A percentile compares a stretch with the other conserved stretches of the same genome.
Evolutionary conservation across 805 yeast genomes (phyloP).

Genomic region (Lachancea kluyveri): DNA sequence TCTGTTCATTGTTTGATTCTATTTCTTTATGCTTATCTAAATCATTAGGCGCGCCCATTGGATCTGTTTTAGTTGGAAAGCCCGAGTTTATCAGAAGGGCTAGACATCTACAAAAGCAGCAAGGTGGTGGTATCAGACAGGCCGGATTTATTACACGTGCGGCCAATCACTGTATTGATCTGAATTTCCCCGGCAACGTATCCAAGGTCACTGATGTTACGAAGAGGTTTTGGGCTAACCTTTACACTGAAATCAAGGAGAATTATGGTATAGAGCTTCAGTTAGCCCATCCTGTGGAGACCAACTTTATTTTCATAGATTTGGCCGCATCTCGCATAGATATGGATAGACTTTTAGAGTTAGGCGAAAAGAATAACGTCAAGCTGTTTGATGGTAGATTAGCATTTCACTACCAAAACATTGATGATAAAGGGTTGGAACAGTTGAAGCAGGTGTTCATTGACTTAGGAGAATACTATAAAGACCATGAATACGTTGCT

Average conservation of each 20-base stretch:
- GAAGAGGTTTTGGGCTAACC: slow-evolving; percentile 38
- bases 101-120: slow-evolving; percentile 72
- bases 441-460: slow-evolving; percentile 43
- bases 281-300: slow-evolving; percentile 60
- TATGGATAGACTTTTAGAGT: slow-evolving; percentile 38
- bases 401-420: slow-evolving; percentile 60
- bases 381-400: slow-evolving; percentile 56
- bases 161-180: slow-evolving; percentile 40
- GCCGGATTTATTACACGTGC: slow-evolving; percentile 65
- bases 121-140: slow-evolving; percentile 84
- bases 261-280: slow-evolving; percentile 29
- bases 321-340: slow-evolving; percentile 38
- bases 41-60: slow-evolving; percentile 81
- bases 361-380: slow-evolving; percentile 47
- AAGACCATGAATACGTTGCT: slow-evolving; percentile 22
- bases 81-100: slow-evolving; percentile 49
- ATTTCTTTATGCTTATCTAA: slow-evolving; percentile 76
- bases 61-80: slow-evolving; percentile 67
- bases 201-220: slow-evolving; percentile 38
- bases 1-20: slow-evolving; percentile 64
- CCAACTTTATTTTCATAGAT: slow-evolving; percentile 70
- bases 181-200: slow-evolving; percentile 57
- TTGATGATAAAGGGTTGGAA: slow-evolving; percentile 41
- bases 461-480: slow-evolving; percentile 44
- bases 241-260: slow-evolving; percentile 39